Conservation (phyloP, 2,329 filamentous ascomycete species). For the Neofusicoccum laricinum region DNA sequence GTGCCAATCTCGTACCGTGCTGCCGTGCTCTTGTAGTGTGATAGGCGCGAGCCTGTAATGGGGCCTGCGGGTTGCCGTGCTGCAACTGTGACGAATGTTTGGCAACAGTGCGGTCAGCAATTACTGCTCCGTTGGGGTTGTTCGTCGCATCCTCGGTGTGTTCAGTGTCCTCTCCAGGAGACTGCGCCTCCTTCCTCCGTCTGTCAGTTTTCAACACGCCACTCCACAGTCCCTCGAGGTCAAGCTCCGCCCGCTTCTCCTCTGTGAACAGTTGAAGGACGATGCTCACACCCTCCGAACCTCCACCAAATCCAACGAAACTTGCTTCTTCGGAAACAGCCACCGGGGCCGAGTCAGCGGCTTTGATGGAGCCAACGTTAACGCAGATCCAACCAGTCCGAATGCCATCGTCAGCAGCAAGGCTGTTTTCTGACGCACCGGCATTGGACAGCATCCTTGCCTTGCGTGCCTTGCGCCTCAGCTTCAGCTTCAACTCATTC, state of each 20-base stretch:
- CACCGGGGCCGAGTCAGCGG: constrained; percentile 31
- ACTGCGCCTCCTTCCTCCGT: constrained; percentile 34
- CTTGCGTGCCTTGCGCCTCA: constrained; percentile 75
- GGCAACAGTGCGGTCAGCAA: not conserved
- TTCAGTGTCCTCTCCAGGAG: constrained; percentile 26
- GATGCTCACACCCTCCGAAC: constrained; percentile 56
- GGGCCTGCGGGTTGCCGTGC: not conserved
- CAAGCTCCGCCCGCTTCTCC: constrained; percentile 64
- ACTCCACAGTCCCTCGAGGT: constrained; percentile 64
- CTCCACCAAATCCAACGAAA: constrained; percentile 74
- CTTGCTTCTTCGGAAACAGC: constrained; percentile 37
- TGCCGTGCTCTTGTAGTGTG: not conserved
- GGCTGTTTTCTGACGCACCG: constrained; percentile 56
- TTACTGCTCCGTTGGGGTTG: constrained; percentile 8
- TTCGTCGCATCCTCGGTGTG: constrained; percentile 16
- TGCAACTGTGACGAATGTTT: constrained; percentile 12
- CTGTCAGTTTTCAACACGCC: constrained; percentile 44
- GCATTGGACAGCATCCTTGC: constrained; percentile 76
- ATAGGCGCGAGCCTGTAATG: not conserved
- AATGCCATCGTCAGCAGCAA: constrained; percentile 75
- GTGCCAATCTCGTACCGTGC: constrained; percentile 1
- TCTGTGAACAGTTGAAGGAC: constrained; percentile 72
- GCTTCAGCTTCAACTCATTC: constrained; percentile 85
- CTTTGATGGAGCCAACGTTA: constrained; percentile 71
- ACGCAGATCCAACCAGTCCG: constrained; percentile 96